phyloP scores from a whole-genome alignment of 192 early-diverging fungal genomes.

The Umbelopsis sp. region DNA sequence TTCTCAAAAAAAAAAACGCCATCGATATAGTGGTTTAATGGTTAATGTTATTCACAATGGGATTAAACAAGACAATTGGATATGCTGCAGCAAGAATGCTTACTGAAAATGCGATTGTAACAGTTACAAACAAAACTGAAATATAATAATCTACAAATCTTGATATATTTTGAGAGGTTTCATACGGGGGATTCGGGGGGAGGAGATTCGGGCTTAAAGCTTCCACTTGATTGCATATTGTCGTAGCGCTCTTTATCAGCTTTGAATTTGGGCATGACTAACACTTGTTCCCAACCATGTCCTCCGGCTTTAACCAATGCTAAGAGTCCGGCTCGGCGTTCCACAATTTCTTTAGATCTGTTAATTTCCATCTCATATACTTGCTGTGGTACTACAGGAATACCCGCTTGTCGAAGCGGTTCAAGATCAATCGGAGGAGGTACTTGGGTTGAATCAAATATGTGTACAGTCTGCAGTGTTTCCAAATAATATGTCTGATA shows the following conservation, averaged over 20 bases:
- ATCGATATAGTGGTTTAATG: no score
- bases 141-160: no score
- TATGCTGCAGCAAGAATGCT: not conserved
- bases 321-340: not conserved
- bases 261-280: slow-evolving; percentile 11
- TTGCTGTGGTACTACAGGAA: not conserved
- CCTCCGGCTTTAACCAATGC: slow-evolving; percentile 7
- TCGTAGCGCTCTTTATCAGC: not conserved
- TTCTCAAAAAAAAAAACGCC: not conserved
- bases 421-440: slow-evolving; percentile 1
- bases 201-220: no score
- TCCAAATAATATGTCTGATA: slow-evolving; percentile 13
- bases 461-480: not conserved
- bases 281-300: slow-evolving; percentile 3
- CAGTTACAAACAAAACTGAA: no score
- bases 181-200: no score
- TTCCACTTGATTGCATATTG: not conserved
- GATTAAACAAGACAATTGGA: not conserved
- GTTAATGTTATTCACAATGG: no score
- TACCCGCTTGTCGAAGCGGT: not conserved
- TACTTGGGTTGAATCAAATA: not conserved
- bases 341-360: not conserved
- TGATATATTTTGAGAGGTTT: no score
- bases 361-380: not conserved
- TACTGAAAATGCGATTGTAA: no score